Percentiles rank a stretch among this genome's conserved stretches.
Conservation (phyloP, 306 rosid species). For the Lathyrus aphaca region DNA sequence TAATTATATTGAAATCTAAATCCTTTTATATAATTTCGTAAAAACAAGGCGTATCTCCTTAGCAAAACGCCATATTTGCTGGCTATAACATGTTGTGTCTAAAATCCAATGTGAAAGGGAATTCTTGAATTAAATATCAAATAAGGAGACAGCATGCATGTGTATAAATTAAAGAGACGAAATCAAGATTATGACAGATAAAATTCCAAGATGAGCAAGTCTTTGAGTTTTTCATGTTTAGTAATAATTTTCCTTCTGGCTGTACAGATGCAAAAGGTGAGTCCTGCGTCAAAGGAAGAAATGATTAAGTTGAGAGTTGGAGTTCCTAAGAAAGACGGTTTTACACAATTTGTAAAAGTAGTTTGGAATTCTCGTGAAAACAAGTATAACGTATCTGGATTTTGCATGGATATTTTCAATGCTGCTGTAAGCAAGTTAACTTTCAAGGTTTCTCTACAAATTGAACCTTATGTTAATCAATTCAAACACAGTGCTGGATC, state of each 20-base stretch:
- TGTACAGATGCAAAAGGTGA: slow-evolving; percentile 6
- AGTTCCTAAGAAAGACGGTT: slow-evolving; percentile 42
- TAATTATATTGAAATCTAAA: no score
- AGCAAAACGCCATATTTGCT: no score
- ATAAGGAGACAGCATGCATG: no score
- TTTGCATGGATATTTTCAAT: slow-evolving; percentile 45
- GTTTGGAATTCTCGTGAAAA: background rate
- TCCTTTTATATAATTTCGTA: no score
- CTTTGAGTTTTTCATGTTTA: background rate
- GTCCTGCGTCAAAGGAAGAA: background rate
- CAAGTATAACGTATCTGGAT: slow-evolving; percentile 35
- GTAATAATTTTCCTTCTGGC: slow-evolving; percentile 10
- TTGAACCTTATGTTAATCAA: slow-evolving; percentile 28
- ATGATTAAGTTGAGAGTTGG: slow-evolving; percentile 35
- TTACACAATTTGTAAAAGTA: slow-evolving; percentile 36
- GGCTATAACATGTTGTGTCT: no score
- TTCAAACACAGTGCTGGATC: slow-evolving; percentile 24
- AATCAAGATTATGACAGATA: background rate
- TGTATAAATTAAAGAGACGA: no score
- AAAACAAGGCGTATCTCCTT: no score
- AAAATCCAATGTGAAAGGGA: no score
- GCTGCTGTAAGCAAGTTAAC: slow-evolving; percentile 29
- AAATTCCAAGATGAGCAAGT: background rate
- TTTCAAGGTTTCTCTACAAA: slow-evolving; percentile 28
- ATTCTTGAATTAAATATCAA: no score